Conservation (phyloP, 257 asterid genomes). For the Pogostemon cablin region DNA sequence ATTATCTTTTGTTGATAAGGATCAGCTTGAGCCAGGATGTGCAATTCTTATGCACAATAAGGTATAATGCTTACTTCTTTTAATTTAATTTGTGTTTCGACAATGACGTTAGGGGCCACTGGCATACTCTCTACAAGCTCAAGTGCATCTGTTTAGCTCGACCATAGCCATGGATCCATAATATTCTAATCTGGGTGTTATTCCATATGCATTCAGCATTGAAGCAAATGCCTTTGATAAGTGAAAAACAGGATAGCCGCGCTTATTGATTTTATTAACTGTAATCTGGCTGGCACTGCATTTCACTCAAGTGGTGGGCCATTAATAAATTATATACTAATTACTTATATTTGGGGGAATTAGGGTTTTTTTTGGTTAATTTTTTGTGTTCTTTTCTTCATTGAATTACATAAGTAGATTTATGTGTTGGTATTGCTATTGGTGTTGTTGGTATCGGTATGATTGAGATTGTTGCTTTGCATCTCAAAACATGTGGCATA, state of each 20-base stretch:
- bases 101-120: conserved; percentile 68
- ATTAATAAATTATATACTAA: no score
- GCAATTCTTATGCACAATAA: conserved; percentile 93
- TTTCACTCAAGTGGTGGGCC: no score
- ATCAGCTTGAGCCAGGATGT: conserved; percentile 95
- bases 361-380: neutral
- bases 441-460: no score
- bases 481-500: conserved; percentile 1
- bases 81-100: conserved; percentile 28
- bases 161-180: conserved; percentile 82
- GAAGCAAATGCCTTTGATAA: conserved; percentile 42
- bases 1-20: conserved; percentile 85
- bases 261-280: no score
- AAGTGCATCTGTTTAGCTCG: conserved; percentile 61
- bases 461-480: conserved; percentile 15
- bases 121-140: conserved; percentile 75
- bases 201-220: conserved; percentile 61
- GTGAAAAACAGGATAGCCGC: no score
- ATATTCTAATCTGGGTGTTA: conserved; percentile 65
- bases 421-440: neutral
- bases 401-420: neutral
- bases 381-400: no score
- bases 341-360: neutral
- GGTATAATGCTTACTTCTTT: conserved; percentile 38
- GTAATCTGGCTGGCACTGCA: no score